Base-by-base conservation (phyloP, 2,329 filamentous ascomycete genomes). In the Endocalyx cinctus region DNA sequence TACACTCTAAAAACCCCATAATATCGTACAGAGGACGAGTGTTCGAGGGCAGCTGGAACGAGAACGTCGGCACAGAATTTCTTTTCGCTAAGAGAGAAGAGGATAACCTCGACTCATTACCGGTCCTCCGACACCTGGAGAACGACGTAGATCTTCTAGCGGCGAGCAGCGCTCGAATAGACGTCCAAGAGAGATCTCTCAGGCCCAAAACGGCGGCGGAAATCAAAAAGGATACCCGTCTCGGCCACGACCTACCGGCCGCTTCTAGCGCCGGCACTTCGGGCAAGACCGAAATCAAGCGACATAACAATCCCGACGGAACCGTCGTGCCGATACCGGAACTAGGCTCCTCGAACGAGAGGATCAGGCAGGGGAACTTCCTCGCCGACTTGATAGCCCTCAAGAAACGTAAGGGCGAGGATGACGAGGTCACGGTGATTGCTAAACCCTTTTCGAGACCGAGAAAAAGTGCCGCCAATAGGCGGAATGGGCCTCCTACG, bases 61-160 rank as follows among this genome's bases (percentile, higher is more conserved):
- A 85, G 41, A 83, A 87, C 39, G 76, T 94, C 27, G 90, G 90
- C 22, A 94, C 88, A 0, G 87, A 94, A 46, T 66, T 89, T 43
- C 74, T 94, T 26, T 82, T 96, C 49, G 72, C 70, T 2, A 61
- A 60, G 12, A 72, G 69, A 41, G 61, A 70, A 41, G 41, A 54
- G 6, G 45, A 60, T 35, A 48, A 55, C 10, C 55, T 55, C 36
- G 46, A 56, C 13, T 55, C 52, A 7, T 55, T 72, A 3, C 70
- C 72, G 4, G 57, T 59, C 7, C 55, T 74, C 25, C 72, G 69
- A n/a, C 62, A 67, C 16, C 68, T 76, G 17, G 65, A 63, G 19
- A 67, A 73, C 15, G 71, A 75, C 16, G 78, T 86, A 23, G 83
- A 89, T 52, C 66, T 94, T 5, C 64, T 94, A 4, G 82, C 76